Evolutionary conservation across 2,329 filamentous ascomycete species (phyloP), one percentile per base, ranked within the genome.

Genomic region (Kalmusia sp.): DNA sequence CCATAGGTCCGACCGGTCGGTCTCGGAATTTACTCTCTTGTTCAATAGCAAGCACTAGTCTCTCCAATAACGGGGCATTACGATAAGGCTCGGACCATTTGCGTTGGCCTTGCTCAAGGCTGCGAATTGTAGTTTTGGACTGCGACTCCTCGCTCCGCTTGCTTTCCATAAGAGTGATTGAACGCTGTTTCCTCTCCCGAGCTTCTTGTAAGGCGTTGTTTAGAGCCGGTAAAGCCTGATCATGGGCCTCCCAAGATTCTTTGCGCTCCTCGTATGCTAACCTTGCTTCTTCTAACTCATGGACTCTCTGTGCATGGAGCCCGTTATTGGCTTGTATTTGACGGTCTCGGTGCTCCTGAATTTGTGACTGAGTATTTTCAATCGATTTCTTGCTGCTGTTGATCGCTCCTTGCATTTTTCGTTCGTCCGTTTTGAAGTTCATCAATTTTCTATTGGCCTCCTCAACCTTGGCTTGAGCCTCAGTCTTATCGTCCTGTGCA

Each of bases 1-100:
- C 95, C 12, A 98, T 79, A 0, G 95, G 95, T 0, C 95, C 95
- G 28, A 98, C 80, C 2, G 95, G 95, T 57, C 83, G 87, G 37
- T 84, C 78, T 21, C 80, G 77, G 68, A 96, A 98, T 0, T 86
- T 80, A 2, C 58, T 73, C 52, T 96, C 91, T n/a, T 79, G 77
- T 5, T 85, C 80, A 55, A 98, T 90, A n/a, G 82, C 82, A 48
- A 76, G 80, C 6, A 96, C 75, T 3, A 97, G 82, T 2, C 79
- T 75, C 1, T 82, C 79, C 64, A 96, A 83, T 19, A 53, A 59
- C 34, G 82, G 82, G 8, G 61, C 54, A 1, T 74, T 71, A 35
- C 87, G 84, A 64, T 89, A 97, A 0, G 83, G 88, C 52, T 82
- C 83, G 38, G 85, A 84, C 43, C 82, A 82, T 43, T 86, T 82